These are phyloP conservation scores for Lentinula edodes DNA, from an alignment of 768 basidiomycete species.

Conservation along the genomic window DNA sequence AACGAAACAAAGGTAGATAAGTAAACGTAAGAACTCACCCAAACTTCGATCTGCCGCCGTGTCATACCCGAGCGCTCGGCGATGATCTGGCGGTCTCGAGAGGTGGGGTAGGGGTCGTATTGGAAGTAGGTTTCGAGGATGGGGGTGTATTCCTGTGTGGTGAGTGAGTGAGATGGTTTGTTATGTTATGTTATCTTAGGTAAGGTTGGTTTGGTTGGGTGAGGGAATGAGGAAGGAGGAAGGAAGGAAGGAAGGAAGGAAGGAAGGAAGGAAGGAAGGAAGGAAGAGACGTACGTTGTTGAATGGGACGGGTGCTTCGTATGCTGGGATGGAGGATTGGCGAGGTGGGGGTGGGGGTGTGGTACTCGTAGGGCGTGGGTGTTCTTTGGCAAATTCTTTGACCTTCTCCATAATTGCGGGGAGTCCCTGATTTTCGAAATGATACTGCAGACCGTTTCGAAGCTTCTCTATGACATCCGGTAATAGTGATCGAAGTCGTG, in stretches of 20 bases:
- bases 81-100: constrained; percentile 29
- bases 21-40: no score
- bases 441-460: not conserved
- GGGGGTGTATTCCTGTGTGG: constrained; percentile 39
- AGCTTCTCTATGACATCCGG: not conserved
- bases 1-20: no score
- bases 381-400: not conserved
- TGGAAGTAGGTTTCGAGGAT: constrained; percentile 43
- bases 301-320: not conserved
- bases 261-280: not conserved
- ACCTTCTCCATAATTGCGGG: not conserved
- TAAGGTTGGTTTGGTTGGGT: no score
- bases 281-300: not conserved
- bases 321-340: not conserved
- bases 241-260: no score
- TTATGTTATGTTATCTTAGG: no score
- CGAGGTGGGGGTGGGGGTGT: not conserved
- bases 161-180: not conserved
- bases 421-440: not conserved
- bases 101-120: constrained; percentile 41
- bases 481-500: not conserved
- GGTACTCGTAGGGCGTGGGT: not conserved
- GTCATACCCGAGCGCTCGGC: constrained; percentile 41
- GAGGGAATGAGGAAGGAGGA: no score
- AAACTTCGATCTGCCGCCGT: constrained; percentile 45